phyloP scores from a whole-genome alignment of 2,329 filamentous ascomycete species.

The Xylaria hypoxylon region DNA sequence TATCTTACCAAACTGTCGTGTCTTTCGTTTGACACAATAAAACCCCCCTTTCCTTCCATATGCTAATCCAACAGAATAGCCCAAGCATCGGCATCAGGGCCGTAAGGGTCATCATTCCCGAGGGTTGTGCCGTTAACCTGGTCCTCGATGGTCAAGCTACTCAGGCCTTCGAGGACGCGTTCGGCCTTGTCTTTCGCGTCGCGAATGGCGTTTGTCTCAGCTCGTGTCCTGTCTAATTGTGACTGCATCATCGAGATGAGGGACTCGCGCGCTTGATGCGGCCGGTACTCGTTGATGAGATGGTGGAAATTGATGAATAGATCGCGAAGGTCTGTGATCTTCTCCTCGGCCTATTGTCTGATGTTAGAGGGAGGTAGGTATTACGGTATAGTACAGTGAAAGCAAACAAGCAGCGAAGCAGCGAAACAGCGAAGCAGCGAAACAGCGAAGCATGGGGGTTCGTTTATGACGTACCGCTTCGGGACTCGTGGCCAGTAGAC shows the following conservation, averaged over 20 bases:
- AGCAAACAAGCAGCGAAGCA: no score
- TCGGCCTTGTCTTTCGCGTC: constrained; percentile 78
- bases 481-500: constrained; percentile 75
- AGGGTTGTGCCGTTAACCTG: constrained; percentile 24
- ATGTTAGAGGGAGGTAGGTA: constrained; percentile 15
- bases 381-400: no score
- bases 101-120: constrained; percentile 31
- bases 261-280: constrained; percentile 81
- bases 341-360: constrained; percentile 68
- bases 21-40: not conserved
- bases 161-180: constrained; percentile 76
- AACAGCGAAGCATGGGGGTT: no score
- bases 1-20: not conserved
- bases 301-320: constrained; percentile 93
- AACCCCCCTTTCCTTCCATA: not conserved
- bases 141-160: constrained; percentile 59
- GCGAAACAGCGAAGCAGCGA: no score
- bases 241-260: constrained; percentile 70
- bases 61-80: constrained; percentile 18
- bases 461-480: constrained; percentile 56
- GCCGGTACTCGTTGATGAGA: constrained; percentile 82
- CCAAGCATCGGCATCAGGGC: constrained; percentile 43
- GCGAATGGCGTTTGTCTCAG: constrained; percentile 79
- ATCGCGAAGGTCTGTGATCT: constrained; percentile 81
- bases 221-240: constrained; percentile 75